Evolutionary conservation across 2,329 filamentous ascomycete species (phyloP).

Genomic region (Aureobasidium lini): DNA sequence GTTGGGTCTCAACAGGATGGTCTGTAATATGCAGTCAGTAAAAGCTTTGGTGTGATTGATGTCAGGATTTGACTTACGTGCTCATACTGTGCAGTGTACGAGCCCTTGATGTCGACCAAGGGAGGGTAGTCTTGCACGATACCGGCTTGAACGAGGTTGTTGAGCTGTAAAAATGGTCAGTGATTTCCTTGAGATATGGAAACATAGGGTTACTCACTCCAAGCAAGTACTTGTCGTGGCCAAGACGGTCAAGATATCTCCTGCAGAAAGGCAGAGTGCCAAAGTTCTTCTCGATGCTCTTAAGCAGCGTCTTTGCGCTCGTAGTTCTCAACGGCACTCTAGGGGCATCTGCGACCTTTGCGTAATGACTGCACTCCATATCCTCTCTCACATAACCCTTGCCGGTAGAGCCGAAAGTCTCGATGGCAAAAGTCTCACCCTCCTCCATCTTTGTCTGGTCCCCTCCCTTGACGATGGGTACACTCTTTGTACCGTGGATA

Average conservation of each 20-base stretch:
- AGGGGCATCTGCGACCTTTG: conserved; percentile 28
- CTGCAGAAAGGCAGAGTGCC: conserved; percentile 55
- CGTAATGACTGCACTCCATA: conserved; percentile 33
- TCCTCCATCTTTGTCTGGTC: conserved; percentile 50
- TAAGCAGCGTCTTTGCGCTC: conserved; percentile 50
- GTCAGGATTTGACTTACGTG: conserved; percentile 43
- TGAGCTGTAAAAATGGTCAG: conserved; percentile 39
- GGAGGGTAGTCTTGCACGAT: conserved; percentile 52
- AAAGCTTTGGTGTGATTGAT: neutral
- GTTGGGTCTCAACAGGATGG: conserved; percentile 33
- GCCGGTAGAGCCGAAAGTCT: conserved; percentile 52
- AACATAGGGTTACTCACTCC: conserved; percentile 37
- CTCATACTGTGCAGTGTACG: conserved; percentile 59
- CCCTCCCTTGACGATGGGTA: conserved; percentile 47
- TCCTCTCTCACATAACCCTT: conserved; percentile 43
- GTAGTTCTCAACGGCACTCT: conserved; percentile 36
- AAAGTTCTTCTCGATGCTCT: conserved; percentile 55
- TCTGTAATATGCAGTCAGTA: conserved; percentile 21
- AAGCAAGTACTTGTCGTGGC: conserved; percentile 50
- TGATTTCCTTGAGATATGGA: neutral
- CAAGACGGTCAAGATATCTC: conserved; percentile 58
- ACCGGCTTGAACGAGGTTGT: conserved; percentile 49
- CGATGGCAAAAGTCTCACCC: conserved; percentile 52
- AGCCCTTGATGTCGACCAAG: conserved; percentile 51
- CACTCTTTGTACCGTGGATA: conserved; percentile 50